Base-by-base conservation (phyloP, 495 filamentous ascomycete species). In the Neurospora intermedia region DNA sequence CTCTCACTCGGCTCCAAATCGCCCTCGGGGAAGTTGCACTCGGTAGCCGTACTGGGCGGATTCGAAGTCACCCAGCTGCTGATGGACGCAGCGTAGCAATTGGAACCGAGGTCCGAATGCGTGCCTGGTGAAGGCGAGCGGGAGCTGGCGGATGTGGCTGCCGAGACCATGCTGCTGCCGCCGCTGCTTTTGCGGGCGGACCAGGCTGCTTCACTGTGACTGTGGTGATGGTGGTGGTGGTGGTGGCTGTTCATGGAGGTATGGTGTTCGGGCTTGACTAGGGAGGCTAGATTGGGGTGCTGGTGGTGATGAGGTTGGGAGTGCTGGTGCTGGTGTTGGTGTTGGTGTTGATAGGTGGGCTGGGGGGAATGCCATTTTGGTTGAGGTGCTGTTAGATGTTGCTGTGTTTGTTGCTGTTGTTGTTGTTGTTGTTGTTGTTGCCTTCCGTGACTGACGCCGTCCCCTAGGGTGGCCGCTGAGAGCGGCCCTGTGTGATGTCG, bases 61-160 rank as follows among this genome's bases (percentile, higher is more conserved):
- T 73, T 69, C 27, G 77, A 78, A n/a, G 77, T 78, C 13, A 72
- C 77, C 73, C 48, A 76, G 70, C 75, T 76, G 73, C 77, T 78
- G 20, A 54, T 76, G 18, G 76, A 77, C 1, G 72, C 72, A 42
- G 76, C 74, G 48, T 75, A 77, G 27, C 40, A 71, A 27, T 72
- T 75, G 15, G 76, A 77, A n/a, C 74, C 74, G 69, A 75, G 72
- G 15, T 74, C 74, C 13, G 75, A 70, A 6, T 71, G 66, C 43
- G 72, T 62, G 69, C 69, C 70, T 9, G 76, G 76, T 16, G 74
- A 75, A 41, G 76, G 76, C 31, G 76, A 77, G 18, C 76, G 74
- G 54, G 76, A 77, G 74, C 70, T 38, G 59, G 73, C 74, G n/a
- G 75, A 75, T 15, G 73, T 70, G 18, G 48, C 59, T 15, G 54